Percentiles rank a stretch among this genome's conserved stretches.
These are phyloP conservation scores for Phytophthora rubi DNA, from an alignment of 352 stramenopile genomes.

Conservation along the genomic window DNA sequence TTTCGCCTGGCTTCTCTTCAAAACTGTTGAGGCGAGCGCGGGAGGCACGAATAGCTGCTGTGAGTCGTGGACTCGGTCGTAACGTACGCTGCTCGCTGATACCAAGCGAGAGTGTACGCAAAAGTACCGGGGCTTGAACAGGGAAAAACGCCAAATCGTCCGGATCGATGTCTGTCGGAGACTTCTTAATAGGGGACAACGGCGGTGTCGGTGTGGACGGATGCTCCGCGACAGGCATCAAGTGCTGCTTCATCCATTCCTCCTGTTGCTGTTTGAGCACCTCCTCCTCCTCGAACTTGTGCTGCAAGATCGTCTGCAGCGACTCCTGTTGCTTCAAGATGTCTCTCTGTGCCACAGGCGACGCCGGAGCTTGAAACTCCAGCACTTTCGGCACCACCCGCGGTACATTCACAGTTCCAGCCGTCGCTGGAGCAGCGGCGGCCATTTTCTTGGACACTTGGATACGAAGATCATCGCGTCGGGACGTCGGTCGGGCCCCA, in stretches of 20 bases:
- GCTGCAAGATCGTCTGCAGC: conserved; percentile 65
- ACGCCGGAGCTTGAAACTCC: conserved; percentile 61
- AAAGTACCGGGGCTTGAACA: conserved; percentile 33
- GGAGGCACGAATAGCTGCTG: conserved; percentile 55
- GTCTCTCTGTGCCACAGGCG: conserved; percentile 66
- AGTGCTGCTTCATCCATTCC: conserved; percentile 68
- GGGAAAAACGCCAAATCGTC: conserved; percentile 35
- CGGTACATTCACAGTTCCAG: conserved; percentile 1
- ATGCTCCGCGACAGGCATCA: conserved; percentile 24
- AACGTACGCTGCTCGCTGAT: conserved; percentile 29
- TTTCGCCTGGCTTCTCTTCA: conserved; percentile 17
- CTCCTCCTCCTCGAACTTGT: conserved; percentile 69
- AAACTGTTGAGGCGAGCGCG: conserved; percentile 44
- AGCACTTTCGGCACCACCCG: conserved; percentile 18
- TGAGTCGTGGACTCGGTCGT: conserved; percentile 52
- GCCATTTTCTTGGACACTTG: conserved; percentile 86
- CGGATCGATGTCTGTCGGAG: conserved; percentile 17
- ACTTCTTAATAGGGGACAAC: conserved; percentile 17
- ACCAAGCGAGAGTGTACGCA: conserved; percentile 57
- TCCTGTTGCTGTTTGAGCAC: conserved; percentile 77
- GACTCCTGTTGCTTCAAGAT: conserved; percentile 67
- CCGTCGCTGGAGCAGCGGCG: conserved; percentile 34
- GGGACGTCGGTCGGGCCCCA: conserved; percentile 21
- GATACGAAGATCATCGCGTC: conserved; percentile 73
- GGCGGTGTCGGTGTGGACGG: conserved; percentile 37